These are phyloP conservation scores for Globisporangium canariense DNA, from an alignment of 352 stramenopile genomes.

Conservation along the genomic window DNA sequence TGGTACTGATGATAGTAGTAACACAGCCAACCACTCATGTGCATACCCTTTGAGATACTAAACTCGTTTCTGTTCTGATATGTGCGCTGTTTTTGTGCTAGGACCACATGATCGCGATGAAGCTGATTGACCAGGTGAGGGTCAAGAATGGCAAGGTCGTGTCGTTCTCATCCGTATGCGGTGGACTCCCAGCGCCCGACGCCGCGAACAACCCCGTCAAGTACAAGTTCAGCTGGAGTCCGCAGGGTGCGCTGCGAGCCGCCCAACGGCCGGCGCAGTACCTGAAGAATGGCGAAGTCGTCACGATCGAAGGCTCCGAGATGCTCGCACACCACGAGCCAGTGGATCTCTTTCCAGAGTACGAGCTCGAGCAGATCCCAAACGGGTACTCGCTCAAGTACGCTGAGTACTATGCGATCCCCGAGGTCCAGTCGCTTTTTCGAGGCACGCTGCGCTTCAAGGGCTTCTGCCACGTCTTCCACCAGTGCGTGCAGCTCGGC, in stretches of 20 bases:
- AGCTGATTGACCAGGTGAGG: conserved; percentile 85
- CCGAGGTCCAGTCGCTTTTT: conserved; percentile 62
- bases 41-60: too few species aligned
- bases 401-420: conserved; percentile 76
- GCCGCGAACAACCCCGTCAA: conserved; percentile 87
- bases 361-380: conserved; percentile 82
- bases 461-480: conserved; percentile 72
- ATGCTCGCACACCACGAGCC: conserved; percentile 45
- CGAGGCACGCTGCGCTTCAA: conserved; percentile 83
- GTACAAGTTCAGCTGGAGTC: conserved; percentile 93
- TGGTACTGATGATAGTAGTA: conserved; percentile 25
- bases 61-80: too few species aligned
- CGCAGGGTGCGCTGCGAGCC: conserved; percentile 49
- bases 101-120: conserved; percentile 89
- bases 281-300: conserved; percentile 37
- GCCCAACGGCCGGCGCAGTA: conserved; percentile 56
- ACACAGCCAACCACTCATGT: too few species aligned
- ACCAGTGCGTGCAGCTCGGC: conserved; percentile 63
- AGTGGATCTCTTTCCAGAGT: conserved; percentile 43
- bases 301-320: conserved; percentile 54
- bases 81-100: conserved; percentile 9
- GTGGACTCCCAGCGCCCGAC: conserved; percentile 82
- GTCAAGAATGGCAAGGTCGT: conserved; percentile 47
- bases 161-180: conserved; percentile 82
- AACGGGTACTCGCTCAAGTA: conserved; percentile 87